phyloP scores from a whole-genome alignment of 2,329 filamentous ascomycete species.

The Cladorrhinum sp. region DNA sequence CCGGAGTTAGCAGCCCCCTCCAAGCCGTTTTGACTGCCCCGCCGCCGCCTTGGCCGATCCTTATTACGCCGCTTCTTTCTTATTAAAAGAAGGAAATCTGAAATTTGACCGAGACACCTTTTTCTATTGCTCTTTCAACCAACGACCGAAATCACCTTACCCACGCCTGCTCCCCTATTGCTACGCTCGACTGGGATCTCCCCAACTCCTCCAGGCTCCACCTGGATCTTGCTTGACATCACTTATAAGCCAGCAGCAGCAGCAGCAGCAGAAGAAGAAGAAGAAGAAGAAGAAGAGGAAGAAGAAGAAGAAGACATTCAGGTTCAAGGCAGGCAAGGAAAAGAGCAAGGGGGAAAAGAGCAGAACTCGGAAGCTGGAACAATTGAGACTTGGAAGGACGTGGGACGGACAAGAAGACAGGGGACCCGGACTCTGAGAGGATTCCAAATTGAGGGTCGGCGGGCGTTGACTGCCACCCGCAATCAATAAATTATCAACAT shows the following conservation, averaged over 20 bases:
- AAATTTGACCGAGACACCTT: neutral
- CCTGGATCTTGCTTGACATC: neutral
- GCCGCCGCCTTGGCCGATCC: neutral
- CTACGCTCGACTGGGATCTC: neutral
- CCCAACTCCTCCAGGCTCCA: neutral
- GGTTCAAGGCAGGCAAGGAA: neutral
- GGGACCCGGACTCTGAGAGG: neutral
- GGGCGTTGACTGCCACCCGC: neutral
- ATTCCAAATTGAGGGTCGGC: neutral
- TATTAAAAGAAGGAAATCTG: neutral
- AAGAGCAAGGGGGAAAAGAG: neutral
- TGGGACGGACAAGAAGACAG: neutral
- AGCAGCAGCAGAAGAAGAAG: too few species aligned
- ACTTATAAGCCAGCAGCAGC: neutral
- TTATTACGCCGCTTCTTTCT: neutral
- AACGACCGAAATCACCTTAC: neutral
- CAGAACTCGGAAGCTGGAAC: neutral
- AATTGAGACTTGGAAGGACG: neutral
- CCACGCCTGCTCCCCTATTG: neutral
- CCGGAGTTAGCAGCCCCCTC: neutral
- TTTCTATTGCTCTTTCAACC: neutral
- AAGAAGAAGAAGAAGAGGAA: too few species aligned
- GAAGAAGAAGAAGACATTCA: too few species aligned
- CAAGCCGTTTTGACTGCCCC: neutral
- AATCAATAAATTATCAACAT: constrained; percentile 18